Evolutionary conservation across 2,329 filamentous ascomycete genomes (phyloP).

Genomic region (Dryadomyces quercus-mongolicae): DNA sequence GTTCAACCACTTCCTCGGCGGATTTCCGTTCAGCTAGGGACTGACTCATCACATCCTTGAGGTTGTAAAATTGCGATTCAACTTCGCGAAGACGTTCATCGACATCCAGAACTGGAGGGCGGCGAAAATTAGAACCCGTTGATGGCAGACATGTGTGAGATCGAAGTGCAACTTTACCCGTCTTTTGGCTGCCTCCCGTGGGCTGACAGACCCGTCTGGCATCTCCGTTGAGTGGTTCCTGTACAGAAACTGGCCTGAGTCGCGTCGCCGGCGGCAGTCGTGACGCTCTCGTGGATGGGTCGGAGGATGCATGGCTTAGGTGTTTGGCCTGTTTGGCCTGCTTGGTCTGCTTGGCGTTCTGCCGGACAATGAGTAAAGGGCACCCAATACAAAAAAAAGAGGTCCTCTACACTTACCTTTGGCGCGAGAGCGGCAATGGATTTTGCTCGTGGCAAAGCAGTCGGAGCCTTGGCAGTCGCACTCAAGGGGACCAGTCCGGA

Average conservation of each 20-base stretch:
- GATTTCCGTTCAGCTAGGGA: slow-evolving; percentile 55
- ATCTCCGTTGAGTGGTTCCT: background rate
- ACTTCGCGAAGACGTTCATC: slow-evolving; percentile 65
- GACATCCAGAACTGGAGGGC: slow-evolving; percentile 64
- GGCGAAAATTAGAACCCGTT: slow-evolving; percentile 30
- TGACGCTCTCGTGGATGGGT: background rate
- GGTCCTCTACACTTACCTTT: background rate
- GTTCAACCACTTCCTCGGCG: slow-evolving; percentile 60
- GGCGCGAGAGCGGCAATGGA: background rate
- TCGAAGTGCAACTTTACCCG: background rate
- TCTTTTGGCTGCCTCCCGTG: background rate
- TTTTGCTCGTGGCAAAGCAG: background rate
- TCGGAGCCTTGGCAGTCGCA: background rate
- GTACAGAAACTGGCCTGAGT: background rate
- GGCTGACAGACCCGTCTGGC: background rate
- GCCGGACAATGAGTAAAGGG: no score
- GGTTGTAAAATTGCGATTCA: slow-evolving; percentile 57
- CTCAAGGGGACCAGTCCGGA: background rate
- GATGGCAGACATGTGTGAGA: background rate
- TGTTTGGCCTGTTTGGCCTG: background rate
- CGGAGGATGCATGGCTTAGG: background rate
- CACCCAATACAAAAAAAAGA: background rate
- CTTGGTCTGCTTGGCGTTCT: background rate
- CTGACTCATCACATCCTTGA: slow-evolving; percentile 61
- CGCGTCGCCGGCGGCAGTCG: background rate